Conservation (phyloP, 164 flowering plant genomes). For the Nymphaea thermarum region DNA sequence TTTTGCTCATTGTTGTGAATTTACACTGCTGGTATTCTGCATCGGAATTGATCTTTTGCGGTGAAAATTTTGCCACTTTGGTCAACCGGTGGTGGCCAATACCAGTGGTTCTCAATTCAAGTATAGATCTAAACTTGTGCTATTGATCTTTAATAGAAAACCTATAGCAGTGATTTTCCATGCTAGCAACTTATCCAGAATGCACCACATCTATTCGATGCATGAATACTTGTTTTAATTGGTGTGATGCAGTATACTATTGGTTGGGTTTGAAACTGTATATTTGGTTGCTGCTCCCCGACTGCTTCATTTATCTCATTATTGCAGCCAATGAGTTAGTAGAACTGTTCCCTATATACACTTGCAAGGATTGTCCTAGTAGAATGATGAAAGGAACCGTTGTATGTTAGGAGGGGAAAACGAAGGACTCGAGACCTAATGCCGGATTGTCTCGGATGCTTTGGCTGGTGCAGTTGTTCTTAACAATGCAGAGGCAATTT, state of each 20-base stretch:
- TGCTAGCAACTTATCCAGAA: constrained; percentile 91
- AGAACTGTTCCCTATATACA: constrained; percentile 91
- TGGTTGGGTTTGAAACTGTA: constrained; percentile 93
- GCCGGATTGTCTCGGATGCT: constrained; percentile 93
- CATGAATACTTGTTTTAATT: constrained; percentile 96
- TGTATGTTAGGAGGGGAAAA: constrained; percentile 96
- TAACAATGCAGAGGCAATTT: constrained; percentile 87
- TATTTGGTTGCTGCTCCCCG: constrained; percentile 83
- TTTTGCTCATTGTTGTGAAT: too few species aligned
- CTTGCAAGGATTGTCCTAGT: constrained; percentile 61
- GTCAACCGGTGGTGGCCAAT: too few species aligned
- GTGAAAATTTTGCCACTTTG: too few species aligned
- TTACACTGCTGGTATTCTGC: too few species aligned
- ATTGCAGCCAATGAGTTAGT: constrained; percentile 77
- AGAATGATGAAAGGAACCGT: constrained; percentile 81
- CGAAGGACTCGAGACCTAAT: constrained; percentile 94
- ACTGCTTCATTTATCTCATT: constrained; percentile 80
- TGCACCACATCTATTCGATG: constrained; percentile 98
- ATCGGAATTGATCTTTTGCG: too few species aligned
- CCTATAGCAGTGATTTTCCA: constrained; percentile 96
- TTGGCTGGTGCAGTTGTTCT: constrained; percentile 97
- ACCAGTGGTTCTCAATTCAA: too few species aligned
- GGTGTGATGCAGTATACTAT: constrained; percentile 89
- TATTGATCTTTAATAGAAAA: too few species aligned
- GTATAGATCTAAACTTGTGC: too few species aligned